Evolutionary conservation across 1,139 yeast species (phyloP).

Genomic region (Suzukiozyma palmioleophila): DNA sequence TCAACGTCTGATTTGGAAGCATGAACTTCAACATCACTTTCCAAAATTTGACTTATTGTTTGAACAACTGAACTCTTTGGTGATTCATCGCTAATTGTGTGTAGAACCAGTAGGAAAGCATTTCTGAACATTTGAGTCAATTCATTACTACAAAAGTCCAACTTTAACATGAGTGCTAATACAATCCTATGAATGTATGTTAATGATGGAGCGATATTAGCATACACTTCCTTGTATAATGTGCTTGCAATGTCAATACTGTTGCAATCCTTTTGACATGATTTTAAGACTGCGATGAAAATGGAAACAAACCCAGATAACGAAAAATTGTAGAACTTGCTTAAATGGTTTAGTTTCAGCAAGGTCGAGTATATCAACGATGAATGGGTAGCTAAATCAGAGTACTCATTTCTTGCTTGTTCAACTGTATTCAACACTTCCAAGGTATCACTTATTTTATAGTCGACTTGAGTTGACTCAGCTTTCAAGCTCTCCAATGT

Average conservation of each 20-base stretch:
- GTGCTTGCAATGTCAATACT: conserved; percentile 22
- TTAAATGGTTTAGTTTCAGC: conserved; percentile 35
- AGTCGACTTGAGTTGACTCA: conserved; percentile 54
- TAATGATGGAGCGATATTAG: conserved; percentile 46
- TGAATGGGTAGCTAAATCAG: conserved; percentile 52
- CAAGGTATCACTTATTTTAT: conserved; percentile 52
- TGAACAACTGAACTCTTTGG: no score
- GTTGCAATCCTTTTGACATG: conserved; percentile 12
- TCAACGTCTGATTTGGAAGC: no score
- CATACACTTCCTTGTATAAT: conserved; percentile 46
- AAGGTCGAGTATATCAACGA: conserved; percentile 49
- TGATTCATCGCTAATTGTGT: no score
- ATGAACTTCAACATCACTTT: no score
- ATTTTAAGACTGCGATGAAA: conserved; percentile 34
- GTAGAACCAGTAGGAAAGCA: conserved; percentile 10
- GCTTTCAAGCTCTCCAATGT: conserved; percentile 62
- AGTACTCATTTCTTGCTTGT: conserved; percentile 40
- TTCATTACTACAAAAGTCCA: conserved; percentile 22
- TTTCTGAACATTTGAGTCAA: conserved; percentile 21
- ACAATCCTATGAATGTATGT: conserved; percentile 43
- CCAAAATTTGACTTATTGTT: no score
- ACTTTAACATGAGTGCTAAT: conserved; percentile 39
- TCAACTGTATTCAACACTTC: conserved; percentile 53
- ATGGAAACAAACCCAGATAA: conserved; percentile 42
- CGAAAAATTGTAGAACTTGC: conserved; percentile 56